A percentile compares a stretch with the other conserved stretches of the same genome.
phyloP scores from a whole-genome alignment of 2,329 filamentous ascomycete species.

The Alternaria sp. region DNA sequence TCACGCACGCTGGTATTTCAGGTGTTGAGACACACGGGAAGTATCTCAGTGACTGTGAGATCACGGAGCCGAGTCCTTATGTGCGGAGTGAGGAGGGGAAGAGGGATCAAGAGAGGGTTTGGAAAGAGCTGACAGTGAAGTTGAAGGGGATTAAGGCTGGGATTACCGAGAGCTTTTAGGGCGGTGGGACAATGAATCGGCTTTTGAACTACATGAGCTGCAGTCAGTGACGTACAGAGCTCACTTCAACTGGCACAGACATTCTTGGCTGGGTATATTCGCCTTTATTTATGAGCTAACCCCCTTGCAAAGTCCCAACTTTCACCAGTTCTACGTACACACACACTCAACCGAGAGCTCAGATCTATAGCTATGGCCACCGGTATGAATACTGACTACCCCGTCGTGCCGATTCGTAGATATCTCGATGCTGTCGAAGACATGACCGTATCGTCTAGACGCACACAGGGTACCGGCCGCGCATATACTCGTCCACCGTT shows the following conservation, averaged over 20 bases:
- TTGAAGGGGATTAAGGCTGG: slow-evolving; percentile 48
- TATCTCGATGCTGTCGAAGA: background rate
- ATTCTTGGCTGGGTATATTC: no score
- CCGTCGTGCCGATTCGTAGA: background rate
- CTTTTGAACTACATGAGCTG: background rate
- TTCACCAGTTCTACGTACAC: background rate
- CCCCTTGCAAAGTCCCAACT: background rate
- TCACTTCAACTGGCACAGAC: no score
- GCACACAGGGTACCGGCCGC: background rate
- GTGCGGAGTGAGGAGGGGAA: slow-evolving; percentile 48
- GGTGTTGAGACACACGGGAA: slow-evolving; percentile 50
- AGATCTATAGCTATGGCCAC: background rate
- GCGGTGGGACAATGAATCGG: background rate
- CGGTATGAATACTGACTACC: background rate
- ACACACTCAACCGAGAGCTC: background rate
- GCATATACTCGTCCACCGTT: background rate
- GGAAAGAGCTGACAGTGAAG: slow-evolving; percentile 49
- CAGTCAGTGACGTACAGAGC: background rate
- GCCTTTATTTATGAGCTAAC: no score
- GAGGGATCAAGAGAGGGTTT: slow-evolving; percentile 46
- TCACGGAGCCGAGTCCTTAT: slow-evolving; percentile 36
- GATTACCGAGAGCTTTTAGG: slow-evolving; percentile 20
- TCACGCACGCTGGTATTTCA: slow-evolving; percentile 48
- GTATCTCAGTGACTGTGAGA: slow-evolving; percentile 47
- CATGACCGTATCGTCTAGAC: background rate